Conservation (phyloP, 768 basidiomycete species). For the Collybia sp. region DNA sequence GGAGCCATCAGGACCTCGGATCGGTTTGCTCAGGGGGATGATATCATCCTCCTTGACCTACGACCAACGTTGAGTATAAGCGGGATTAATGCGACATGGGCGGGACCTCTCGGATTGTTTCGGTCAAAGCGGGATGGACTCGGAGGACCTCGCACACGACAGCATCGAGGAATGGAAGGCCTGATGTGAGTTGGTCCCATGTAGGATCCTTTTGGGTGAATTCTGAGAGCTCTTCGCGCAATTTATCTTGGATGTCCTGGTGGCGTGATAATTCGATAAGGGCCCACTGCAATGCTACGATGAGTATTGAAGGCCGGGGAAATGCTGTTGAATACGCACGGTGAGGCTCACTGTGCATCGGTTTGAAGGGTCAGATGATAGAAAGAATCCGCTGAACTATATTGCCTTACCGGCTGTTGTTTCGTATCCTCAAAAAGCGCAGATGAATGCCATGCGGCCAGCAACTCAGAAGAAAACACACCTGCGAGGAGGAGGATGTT, state of each 20-base stretch:
- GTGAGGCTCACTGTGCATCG: background rate
- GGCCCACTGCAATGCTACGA: background rate
- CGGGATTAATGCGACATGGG: background rate
- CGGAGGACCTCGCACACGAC: background rate
- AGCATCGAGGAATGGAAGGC: background rate
- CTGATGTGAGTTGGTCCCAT: background rate
- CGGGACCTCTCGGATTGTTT: background rate
- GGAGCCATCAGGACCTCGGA: background rate
- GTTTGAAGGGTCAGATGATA: background rate
- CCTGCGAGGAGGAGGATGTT: conserved; percentile 33
- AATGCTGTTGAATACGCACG: background rate
- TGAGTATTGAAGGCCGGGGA: background rate
- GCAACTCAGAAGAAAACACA: background rate
- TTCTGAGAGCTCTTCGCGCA: background rate
- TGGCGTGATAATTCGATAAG: background rate
- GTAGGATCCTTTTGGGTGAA: background rate
- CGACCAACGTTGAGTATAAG: background rate
- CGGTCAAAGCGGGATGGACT: background rate
- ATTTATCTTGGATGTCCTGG: background rate
- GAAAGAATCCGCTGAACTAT: background rate
- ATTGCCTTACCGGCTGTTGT: conserved; percentile 12
- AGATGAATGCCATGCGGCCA: background rate
- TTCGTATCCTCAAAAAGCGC: conserved; percentile 11
- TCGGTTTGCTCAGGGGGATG: background rate
- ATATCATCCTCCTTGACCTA: background rate